Evolutionary conservation across 768 basidiomycete genomes (phyloP), one percentile per base, ranked within the genome.

Genomic region (Obba rivulosa): DNA sequence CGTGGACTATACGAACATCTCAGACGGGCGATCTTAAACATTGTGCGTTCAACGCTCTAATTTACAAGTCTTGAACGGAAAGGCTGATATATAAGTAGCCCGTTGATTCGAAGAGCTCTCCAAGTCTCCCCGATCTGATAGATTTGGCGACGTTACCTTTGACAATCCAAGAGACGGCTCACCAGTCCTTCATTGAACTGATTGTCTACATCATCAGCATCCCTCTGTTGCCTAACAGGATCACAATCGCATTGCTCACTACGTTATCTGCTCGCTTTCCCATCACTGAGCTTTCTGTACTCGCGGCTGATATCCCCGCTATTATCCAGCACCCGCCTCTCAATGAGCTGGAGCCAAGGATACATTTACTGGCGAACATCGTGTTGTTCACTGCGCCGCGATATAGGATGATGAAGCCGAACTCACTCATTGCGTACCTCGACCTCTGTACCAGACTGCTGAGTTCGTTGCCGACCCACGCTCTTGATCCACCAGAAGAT

Each of bases 301-400:
- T 75, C 45, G 64, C 58, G 44, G 61, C 62, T 34, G 48, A 35
- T 28, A 45, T 60, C 24, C 61, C 62, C 36, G 49, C 37, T 34
- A 44, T 59, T 31, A 41, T 53, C 5, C 7, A 42, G 42, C 35
- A 41, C 25, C 40, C 46, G 16, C 17, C 41, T 9, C 38, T 53
- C 21, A 41, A 43, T 1, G 22, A 38, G 13, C 22, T 45, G 47
- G 42, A 53, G 11, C 41, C 54, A 42, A 73, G 69, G 57, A 62
- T 83, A 38, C 79, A 92, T 58, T 74, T 93, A 3, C 57, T 89
- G 7, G 84, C 89, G 1, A 94, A 91, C 57, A 65, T 90, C 11
- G 64, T 79, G 45, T 73, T 79, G 22, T 84, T 93, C 60, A 72
- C 73, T 10, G 69, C 79, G 1, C 79, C 85, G 2, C 75, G 83